Base-by-base conservation (phyloP, 2,329 filamentous ascomycete genomes). In the Hypoxylon sp. region DNA sequence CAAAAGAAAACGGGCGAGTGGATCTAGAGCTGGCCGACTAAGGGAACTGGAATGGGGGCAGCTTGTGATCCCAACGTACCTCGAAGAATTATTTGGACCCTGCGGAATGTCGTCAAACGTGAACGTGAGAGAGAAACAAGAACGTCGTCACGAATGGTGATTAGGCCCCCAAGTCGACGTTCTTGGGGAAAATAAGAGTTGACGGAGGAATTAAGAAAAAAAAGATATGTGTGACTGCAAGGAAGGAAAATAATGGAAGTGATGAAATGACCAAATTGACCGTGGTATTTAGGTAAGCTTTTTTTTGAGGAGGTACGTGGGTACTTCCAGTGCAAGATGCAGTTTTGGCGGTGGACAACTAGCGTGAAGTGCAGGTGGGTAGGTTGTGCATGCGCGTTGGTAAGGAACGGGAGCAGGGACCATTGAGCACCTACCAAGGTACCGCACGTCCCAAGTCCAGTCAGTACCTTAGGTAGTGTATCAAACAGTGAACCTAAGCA, bases 11-110 rank as follows among this genome's bases (percentile, higher is more conserved):
- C 63, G 60, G 57, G 62, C 37, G 48, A 34, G 65, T 67, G 61
- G 65, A 63, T 61, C 65, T 56, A 41, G 50, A 68, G 60, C 61
- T 65, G 47, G 55, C 34, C 59, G 45, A 64, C 51, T 46, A 63
- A 67, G 50, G 62, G 51, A 37, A 53, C 39, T 61, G 56, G 59
- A 69, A 65, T 57, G 65, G 67, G 63, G 57, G 67, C 67, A 70
- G 63, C 65, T 66, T 69, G 67, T 63, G 69, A 71, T 68, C 64
- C 62, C 32, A 68, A 71, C 69, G 32, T 69, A 70, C 67, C 61
- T 67, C 51, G 58, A 69, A 14, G 50, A 67, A 63, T 56, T 55
- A 59, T 48, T 48, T 27, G 46, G 41, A 43, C 19, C 47, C 39
- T 57, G 32, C n/a, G 41, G 27, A 45, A 43, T 43, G 51, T 58